Base-by-base conservation (phyloP, 805 yeast genomes). In the Starmerella vitae region DNA sequence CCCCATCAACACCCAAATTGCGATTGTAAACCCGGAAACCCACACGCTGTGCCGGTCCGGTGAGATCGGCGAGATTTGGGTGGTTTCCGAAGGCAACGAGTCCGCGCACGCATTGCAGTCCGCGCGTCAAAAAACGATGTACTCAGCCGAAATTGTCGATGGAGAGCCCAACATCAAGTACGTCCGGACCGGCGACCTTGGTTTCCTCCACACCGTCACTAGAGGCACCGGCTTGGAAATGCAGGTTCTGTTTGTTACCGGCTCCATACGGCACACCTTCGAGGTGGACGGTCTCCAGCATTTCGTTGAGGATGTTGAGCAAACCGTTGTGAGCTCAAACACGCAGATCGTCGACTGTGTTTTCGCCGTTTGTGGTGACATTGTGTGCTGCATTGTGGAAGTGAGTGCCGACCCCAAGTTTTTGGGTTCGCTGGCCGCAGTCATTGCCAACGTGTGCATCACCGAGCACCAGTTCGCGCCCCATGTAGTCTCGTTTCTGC, bases 61-160 rank as follows among this genome's bases (percentile, higher is more conserved):
- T 6, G 98, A 91, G 58, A 76, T 74, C 57, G 99, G 99, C 25
- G 99, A 91, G 60, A 84, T 91, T 29, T 91, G 97, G 97, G 93
- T 88, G 2, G 73, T 81, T 46, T 80, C 94, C 1, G 94, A 84
- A 47, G 93, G 88, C 1, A 85, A 79, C 49, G 78, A 75, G 21
- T 57, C 66, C 10, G 71, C 73, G 5, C 77, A 74, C 55, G 71
- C 73, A 29, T 65, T 70, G 37, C 52, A 67, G 8, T 80, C 47
- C 73, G 39, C 42, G 13, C 19, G 37, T 19, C 15, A 22, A 2
- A 17, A 17, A 10, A 9, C 39, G 7, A 19, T 81, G 48, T 34
- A 46, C 28, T 59, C 62, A 19, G 88, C 85, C 13, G 70, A 66
- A 38, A 71, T 86, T 14, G 68, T 57, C 1, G 78, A 71, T 29